Percentiles rank a stretch among this genome's conserved stretches.
These are phyloP conservation scores for Anastatica hierochuntica DNA, from an alignment of 345 rosid species.

Conservation along the genomic window DNA sequence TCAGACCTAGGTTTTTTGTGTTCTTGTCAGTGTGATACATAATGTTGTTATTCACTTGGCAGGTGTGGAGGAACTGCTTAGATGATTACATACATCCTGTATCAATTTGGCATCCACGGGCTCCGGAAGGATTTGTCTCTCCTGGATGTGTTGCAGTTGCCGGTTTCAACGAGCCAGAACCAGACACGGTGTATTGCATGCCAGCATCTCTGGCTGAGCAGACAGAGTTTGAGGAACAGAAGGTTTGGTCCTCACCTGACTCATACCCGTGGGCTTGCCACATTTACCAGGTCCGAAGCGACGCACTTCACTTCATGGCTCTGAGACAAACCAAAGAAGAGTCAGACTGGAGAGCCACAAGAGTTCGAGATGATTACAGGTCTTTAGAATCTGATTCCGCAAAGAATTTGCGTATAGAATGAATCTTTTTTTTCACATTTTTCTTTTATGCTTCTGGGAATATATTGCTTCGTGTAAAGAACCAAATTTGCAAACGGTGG, in stretches of 20 bases:
- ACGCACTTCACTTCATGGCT: slow-evolving; percentile 85
- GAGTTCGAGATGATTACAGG: slow-evolving; percentile 51
- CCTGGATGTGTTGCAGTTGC: slow-evolving; percentile 69
- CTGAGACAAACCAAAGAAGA: slow-evolving; percentile 62
- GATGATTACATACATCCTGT: slow-evolving; percentile 62
- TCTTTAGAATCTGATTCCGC: slow-evolving; percentile 16
- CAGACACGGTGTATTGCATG: slow-evolving; percentile 45
- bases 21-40: neutral
- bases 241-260: slow-evolving; percentile 76
- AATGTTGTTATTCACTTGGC: neutral
- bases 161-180: slow-evolving; percentile 63
- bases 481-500: slow-evolving; percentile 1
- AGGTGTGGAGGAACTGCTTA: slow-evolving; percentile 93
- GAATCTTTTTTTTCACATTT: neutral
- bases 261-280: slow-evolving; percentile 93
- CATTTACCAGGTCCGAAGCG: slow-evolving; percentile 73
- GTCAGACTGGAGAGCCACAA: slow-evolving; percentile 60
- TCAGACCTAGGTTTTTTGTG: neutral
- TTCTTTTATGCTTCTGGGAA: neutral
- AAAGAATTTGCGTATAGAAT: slow-evolving; percentile 16
- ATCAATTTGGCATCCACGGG: slow-evolving; percentile 90
- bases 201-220: slow-evolving; percentile 58
- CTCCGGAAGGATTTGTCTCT: slow-evolving; percentile 70
- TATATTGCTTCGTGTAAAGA: neutral
- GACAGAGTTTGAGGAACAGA: slow-evolving; percentile 74